phyloP scores from a whole-genome alignment of 225 moss, liverwort and hornwort genomes.

The Anthoceros angustus region DNA sequence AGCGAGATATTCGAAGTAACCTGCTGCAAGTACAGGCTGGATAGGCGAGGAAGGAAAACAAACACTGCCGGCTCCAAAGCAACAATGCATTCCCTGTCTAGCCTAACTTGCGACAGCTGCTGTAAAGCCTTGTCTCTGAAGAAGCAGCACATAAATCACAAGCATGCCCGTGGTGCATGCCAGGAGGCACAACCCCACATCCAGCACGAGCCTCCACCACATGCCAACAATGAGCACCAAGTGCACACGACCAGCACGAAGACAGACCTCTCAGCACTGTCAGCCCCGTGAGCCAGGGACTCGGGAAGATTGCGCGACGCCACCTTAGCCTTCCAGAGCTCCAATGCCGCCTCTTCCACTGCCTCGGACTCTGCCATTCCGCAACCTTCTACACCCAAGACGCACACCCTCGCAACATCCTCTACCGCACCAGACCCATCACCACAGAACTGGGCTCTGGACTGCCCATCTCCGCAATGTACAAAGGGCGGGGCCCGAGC shows the following conservation, averaged over 20 bases:
- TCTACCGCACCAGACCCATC: no score
- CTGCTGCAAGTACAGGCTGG: constrained; percentile 42
- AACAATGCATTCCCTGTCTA: constrained; percentile 24
- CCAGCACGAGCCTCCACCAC: not conserved
- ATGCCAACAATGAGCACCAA: not conserved
- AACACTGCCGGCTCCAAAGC: constrained; percentile 17
- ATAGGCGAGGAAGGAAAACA: constrained; percentile 19
- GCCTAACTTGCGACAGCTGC: constrained; percentile 28
- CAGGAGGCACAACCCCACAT: not conserved
- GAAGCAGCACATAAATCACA: not conserved
- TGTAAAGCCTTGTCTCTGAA: constrained; percentile 28
- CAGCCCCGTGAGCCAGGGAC: not conserved
- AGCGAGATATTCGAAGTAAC: constrained; percentile 9
- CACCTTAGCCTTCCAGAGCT: not conserved
- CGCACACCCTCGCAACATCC: not conserved
- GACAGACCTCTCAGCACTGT: not conserved
- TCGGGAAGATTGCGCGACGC: not conserved
- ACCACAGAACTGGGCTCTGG: no score
- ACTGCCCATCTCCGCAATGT: no score
- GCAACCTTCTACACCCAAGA: not conserved
- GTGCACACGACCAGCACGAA: not conserved
- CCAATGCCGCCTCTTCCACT: not conserved
- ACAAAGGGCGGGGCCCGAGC: not conserved
- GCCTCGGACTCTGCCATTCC: not conserved
- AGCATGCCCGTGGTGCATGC: not conserved